Conservation (phyloP, 2,329 filamentous ascomycete genomes). For the Curvularia lunata region DNA sequence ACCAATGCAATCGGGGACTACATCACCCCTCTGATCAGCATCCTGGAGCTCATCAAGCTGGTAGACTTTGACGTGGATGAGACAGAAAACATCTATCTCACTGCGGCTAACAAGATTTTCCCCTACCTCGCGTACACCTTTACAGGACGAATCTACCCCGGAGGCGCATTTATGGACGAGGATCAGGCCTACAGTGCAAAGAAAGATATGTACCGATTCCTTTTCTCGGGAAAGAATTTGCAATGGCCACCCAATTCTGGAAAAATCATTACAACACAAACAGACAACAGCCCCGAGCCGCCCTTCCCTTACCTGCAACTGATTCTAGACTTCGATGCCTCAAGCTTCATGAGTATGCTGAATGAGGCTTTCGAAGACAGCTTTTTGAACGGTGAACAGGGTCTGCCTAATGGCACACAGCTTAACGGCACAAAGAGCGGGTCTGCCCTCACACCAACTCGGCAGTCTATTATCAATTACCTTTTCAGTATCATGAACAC, state of each 20-base stretch:
- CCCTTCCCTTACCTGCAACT: constrained; percentile 85
- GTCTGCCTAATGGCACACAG: constrained; percentile 63
- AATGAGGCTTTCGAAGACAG: constrained; percentile 97
- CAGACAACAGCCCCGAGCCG: constrained; percentile 65
- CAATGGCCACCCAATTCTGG: constrained; percentile 73
- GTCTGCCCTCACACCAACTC: constrained; percentile 64
- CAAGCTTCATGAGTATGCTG: constrained; percentile 90
- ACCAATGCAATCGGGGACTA: constrained; percentile 89
- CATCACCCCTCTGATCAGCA: constrained; percentile 85
- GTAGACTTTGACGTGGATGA: constrained; percentile 63
- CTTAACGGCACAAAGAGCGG: constrained; percentile 57
- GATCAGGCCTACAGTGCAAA: constrained; percentile 78
- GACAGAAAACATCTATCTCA: constrained; percentile 66
- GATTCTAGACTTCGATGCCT: constrained; percentile 85
- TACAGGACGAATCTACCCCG: constrained; percentile 90
- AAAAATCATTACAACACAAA: constrained; percentile 66
- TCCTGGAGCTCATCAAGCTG: constrained; percentile 69
- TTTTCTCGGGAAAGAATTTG: constrained; percentile 84
- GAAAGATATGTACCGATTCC: constrained; percentile 86
- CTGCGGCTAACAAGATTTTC: constrained; percentile 88
- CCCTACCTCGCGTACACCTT: constrained; percentile 92
- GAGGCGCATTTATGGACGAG: constrained; percentile 75
- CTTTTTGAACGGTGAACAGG: constrained; percentile 82
- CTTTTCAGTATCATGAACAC: constrained; percentile 88
- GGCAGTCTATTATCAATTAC: constrained; percentile 92